Conservation (phyloP, 2,329 filamentous ascomycete species). For the Epichloe gansuensis region DNA sequence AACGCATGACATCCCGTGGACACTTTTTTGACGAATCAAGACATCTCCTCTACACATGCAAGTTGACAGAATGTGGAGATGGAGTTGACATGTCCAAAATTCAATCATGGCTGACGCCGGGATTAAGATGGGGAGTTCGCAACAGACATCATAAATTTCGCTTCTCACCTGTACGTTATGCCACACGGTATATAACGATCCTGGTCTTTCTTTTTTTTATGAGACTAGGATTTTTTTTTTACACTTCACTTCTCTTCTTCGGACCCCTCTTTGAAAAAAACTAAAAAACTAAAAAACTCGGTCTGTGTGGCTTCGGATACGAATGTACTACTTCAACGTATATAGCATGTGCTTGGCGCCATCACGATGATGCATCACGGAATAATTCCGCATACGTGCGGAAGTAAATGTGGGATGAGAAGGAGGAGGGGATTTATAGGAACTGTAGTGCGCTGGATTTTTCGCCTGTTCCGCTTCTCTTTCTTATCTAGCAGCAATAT, state of each 20-base stretch:
- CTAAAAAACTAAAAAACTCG: neutral
- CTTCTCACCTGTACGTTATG: conserved; percentile 25
- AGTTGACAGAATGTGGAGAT: neutral
- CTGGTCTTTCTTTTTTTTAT: conserved; percentile 12
- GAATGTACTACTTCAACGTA: neutral
- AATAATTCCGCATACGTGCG: conserved; percentile 3
- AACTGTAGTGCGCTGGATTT: conserved; percentile 8
- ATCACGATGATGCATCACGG: conserved; percentile 9
- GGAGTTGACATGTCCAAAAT: neutral
- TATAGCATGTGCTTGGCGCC: conserved; percentile 9
- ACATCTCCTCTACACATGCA: neutral
- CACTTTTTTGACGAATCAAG: neutral
- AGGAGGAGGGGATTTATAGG: neutral
- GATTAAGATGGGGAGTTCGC: conserved; percentile 3
- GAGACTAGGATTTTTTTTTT: conserved; percentile 4
- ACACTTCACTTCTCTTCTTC: conserved; percentile 1
- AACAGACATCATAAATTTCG: conserved; percentile 11
- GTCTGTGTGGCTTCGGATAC: neutral
- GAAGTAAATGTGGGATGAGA: conserved; percentile 5
- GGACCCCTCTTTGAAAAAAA: neutral
- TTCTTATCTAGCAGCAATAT: neutral
- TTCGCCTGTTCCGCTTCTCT: conserved; percentile 1
- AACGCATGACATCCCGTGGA: neutral
- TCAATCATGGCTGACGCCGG: neutral
- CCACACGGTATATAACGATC: conserved; percentile 20